Conservation (phyloP, 2,329 filamentous ascomycete species). For the Ceratocystis alfenasii region DNA sequence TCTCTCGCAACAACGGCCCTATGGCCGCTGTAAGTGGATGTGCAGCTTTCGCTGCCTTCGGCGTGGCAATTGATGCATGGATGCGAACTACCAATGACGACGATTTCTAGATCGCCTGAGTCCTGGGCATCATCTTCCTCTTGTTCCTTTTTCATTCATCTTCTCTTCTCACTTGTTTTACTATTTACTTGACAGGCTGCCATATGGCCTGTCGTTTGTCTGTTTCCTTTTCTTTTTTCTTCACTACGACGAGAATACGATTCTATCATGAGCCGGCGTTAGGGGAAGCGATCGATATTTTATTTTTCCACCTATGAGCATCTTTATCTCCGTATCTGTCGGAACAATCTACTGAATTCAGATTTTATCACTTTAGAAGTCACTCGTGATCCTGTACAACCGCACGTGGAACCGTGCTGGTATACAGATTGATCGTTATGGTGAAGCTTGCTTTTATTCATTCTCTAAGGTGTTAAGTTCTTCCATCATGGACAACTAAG, state of each 20-base stretch:
- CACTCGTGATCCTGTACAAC: too few relatives aligned
- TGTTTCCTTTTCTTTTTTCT: not conserved
- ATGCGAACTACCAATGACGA: constrained; percentile 66
- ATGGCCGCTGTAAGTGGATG: constrained; percentile 81
- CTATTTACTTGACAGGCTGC: not conserved
- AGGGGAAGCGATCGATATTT: not conserved
- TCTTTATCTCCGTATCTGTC: not conserved
- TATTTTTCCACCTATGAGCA: not conserved
- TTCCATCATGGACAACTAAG: too few relatives aligned
- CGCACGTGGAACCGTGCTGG: too few relatives aligned
- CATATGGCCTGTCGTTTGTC: not conserved
- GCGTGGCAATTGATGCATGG: constrained; percentile 80
- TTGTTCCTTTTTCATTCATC: constrained; percentile 14
- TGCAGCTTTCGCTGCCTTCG: constrained; percentile 86
- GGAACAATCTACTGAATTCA: too few relatives aligned
- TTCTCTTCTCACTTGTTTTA: constrained; percentile 7
- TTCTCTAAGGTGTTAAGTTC: too few relatives aligned
- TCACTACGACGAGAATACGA: not conserved
- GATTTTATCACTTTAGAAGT: too few relatives aligned
- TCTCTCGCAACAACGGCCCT: constrained; percentile 78
- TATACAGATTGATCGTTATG: too few relatives aligned
- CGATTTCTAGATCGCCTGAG: constrained; percentile 15
- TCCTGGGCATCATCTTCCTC: not conserved
- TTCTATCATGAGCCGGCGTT: constrained; percentile 5
- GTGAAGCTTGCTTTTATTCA: too few relatives aligned